Conservation (phyloP, 371 early-diverging fungal species). For the Mortierella sp. region DNA sequence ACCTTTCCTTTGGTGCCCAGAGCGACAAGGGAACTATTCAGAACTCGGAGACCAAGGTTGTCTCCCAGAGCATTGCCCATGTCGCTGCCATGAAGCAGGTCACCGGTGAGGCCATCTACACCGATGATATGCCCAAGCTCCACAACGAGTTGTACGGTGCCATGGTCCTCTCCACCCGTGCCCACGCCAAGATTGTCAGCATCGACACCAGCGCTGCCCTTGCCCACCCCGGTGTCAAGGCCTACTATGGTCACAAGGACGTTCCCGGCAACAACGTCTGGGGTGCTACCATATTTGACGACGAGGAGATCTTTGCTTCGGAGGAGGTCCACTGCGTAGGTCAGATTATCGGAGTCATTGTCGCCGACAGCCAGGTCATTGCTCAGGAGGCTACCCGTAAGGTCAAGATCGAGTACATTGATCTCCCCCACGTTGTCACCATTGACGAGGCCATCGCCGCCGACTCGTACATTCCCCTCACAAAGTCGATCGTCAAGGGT, state of each 20-base stretch:
- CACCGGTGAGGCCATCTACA: conserved; percentile 84
- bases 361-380: conserved; percentile 69
- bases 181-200: conserved; percentile 73
- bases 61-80: conserved; percentile 78
- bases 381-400: conserved; percentile 76
- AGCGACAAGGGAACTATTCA: conserved; percentile 54
- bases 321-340: conserved; percentile 71
- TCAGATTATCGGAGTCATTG: conserved; percentile 80
- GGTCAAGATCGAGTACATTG: conserved; percentile 77
- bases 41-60: conserved; percentile 53
- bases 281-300: conserved; percentile 65
- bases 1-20: conserved; percentile 61
- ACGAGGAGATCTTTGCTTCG: conserved; percentile 82
- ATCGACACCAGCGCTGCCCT: conserved; percentile 74
- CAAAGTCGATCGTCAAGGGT: conserved; percentile 63
- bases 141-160: conserved; percentile 74
- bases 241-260: conserved; percentile 73
- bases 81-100: conserved; percentile 82
- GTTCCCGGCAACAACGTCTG: conserved; percentile 71
- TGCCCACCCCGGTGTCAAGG: conserved; percentile 68
- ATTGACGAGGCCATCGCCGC: conserved; percentile 79
- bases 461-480: conserved; percentile 67
- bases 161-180: conserved; percentile 70
- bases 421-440: conserved; percentile 71
- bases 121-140: conserved; percentile 80